phyloP scores from a whole-genome alignment of 371 early-diverging fungal species.

The Mucor racemosus region DNA sequence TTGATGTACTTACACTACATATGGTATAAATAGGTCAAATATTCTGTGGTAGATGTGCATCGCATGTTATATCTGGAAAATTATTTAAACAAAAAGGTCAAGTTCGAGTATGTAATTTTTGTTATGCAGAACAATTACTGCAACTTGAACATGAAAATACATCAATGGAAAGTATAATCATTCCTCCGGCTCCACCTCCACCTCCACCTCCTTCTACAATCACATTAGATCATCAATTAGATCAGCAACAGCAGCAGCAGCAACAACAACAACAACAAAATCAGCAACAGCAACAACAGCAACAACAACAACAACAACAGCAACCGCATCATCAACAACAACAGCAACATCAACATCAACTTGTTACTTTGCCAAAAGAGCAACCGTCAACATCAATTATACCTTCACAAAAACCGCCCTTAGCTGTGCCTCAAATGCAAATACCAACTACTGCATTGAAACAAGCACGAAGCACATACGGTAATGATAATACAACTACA shows the following conservation, averaged over 20 bases:
- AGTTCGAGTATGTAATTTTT: constrained; percentile 83
- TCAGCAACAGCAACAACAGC: not conserved
- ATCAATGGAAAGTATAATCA: not conserved
- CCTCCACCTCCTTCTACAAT: not conserved
- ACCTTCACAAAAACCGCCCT: constrained; percentile 48
- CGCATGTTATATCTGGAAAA: constrained; percentile 74
- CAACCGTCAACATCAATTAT: constrained; percentile 32
- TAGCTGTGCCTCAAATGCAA: constrained; percentile 52
- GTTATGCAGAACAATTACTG: constrained; percentile 57
- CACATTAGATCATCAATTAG: not conserved
- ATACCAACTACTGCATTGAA: constrained; percentile 51
- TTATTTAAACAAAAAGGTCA: constrained; percentile 73
- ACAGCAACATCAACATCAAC: not conserved
- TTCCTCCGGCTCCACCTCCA: not conserved
- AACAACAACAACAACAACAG: not conserved
- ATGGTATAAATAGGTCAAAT: constrained; percentile 61
- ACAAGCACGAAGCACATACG: constrained; percentile 38
- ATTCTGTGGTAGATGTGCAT: constrained; percentile 83
- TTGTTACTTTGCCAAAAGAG: not conserved
- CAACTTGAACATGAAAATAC: constrained; percentile 17
- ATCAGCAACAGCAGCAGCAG: constrained; percentile 1
- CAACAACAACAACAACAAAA: not conserved
- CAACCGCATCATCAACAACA: not conserved
- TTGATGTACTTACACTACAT: not conserved
- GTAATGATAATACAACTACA: constrained; percentile 42